Base-by-base conservation (phyloP, 2,329 filamentous ascomycete species). In the Epichloe brachyelytri region DNA sequence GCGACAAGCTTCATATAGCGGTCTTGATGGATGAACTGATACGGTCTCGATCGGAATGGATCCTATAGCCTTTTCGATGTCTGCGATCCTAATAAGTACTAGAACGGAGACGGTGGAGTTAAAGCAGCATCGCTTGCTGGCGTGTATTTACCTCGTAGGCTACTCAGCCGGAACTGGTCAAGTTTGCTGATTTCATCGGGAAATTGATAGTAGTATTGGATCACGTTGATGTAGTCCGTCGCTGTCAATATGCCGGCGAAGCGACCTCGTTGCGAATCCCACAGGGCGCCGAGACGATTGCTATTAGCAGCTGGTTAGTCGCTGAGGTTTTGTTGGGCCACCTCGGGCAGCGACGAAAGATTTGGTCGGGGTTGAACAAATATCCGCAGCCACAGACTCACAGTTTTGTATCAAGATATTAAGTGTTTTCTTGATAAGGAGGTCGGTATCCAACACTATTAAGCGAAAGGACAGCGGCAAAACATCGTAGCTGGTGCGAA, bases 131-230 rank as follows among this genome's bases (percentile, higher is more conserved):
- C 19, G 36, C 11, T n/a, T 30, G 8, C 34, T 33, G 48, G n/a
- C 36, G 34, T 5, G 51, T 54, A 60, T 74, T 53, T 74, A 95
- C 90, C 88, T 78, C 91, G 80, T 53, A 98, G 78, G 64, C 88
- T 95, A 70, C 87, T 91, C 55, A 98, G 72, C 45, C 88, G 84
- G 66, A 98, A 96, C 67, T 95, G 87, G 58, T 97, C 93, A 60
- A 98, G 86, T 64, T 91, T 83, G 57, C 83, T 82, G 54, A 97
- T 79, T 53, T 90, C 86, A 58, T 95, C 88, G 2, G 91, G 93
- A 60, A 93, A 94, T 68, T 97, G 90, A 76, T 89, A 96, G 74
- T 98, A 97, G 70, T 98, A 98, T 67, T 97, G 91, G 40, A 98
- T 95, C 52, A 98, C 85, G 63, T 98, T 98, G 71, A 98, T 94